Percentiles rank a stretch among this genome's conserved stretches.
These are phyloP conservation scores for Pichia manshurica DNA, from an alignment of 805 yeast genomes.

Conservation along the genomic window DNA sequence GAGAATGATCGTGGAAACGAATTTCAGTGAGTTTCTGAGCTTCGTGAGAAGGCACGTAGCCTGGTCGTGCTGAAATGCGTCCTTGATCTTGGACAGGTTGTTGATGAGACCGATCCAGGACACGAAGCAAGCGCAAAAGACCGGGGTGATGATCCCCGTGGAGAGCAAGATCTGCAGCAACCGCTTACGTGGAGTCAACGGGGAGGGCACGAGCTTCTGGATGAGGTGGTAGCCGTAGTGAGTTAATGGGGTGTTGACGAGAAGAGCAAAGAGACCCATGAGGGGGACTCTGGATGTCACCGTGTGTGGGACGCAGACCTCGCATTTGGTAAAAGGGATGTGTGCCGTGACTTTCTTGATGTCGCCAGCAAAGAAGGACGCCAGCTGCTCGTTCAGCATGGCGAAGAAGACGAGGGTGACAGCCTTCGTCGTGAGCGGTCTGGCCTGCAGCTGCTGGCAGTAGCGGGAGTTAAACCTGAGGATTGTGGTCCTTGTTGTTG, in stretches of 20 bases:
- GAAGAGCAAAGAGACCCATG: conserved; percentile 51
- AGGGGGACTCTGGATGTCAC: conserved; percentile 42
- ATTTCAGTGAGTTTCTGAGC: conserved; percentile 15
- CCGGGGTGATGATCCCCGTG: conserved; percentile 51
- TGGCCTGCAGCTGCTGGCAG: conserved; percentile 30
- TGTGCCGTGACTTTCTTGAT: conserved; percentile 12
- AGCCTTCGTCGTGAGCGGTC: conserved; percentile 57
- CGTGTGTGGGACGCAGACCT: conserved; percentile 33
- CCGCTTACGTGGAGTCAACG: conserved; percentile 35
- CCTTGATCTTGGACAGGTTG: conserved; percentile 10
- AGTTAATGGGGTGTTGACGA: conserved; percentile 51
- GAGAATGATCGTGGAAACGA: conserved; percentile 18
- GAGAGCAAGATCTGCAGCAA: conserved; percentile 47
- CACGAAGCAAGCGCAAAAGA: conserved; percentile 43
- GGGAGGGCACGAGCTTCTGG: conserved; percentile 41
- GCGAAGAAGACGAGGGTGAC: conserved; percentile 51
- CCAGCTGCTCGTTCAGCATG: conserved; percentile 52
- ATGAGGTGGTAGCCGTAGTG: conserved; percentile 48
- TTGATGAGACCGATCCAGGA: conserved; percentile 50
- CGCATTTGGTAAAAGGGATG: not conserved
- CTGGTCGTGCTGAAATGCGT: conserved; percentile 2
- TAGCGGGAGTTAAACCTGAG: not conserved
- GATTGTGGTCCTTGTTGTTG: not conserved
- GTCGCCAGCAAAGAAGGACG: conserved; percentile 46
- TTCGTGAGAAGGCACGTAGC: conserved; percentile 2